Percentiles rank a stretch among this genome's conserved stretches.
phyloP scores from a whole-genome alignment of 495 filamentous ascomycete genomes.

The Chaetomium tenue region DNA sequence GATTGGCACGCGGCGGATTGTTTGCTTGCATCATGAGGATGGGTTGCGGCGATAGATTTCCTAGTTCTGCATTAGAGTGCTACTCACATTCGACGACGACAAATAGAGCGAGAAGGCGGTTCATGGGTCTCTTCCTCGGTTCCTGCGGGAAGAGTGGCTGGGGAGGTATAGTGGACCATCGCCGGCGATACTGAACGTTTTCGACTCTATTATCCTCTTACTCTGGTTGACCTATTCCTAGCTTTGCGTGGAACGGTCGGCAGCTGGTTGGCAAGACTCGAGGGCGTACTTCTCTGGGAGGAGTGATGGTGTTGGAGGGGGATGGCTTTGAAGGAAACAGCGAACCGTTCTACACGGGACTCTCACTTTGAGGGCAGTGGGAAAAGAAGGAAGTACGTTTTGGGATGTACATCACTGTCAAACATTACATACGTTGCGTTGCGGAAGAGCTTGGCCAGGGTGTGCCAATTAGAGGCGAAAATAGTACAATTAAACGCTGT shows the following conservation, averaged over 20 bases:
- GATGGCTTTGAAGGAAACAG: not conserved
- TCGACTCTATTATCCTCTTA: conserved; percentile 11
- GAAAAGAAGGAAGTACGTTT: conserved; percentile 5
- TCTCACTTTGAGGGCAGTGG: conserved; percentile 11
- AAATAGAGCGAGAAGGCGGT: conserved; percentile 34
- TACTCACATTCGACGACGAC: conserved; percentile 33
- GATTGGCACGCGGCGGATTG: conserved; percentile 43
- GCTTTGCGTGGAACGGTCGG: not conserved
- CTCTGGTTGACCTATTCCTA: conserved; percentile 3
- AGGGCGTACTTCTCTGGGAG: not conserved
- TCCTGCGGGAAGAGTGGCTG: conserved; percentile 20
- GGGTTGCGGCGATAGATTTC: conserved; percentile 45
- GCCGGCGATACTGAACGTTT: conserved; percentile 30
- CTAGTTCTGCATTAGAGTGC: conserved; percentile 35
- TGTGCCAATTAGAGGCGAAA: conserved; percentile 16
- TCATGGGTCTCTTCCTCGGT: conserved; percentile 17
- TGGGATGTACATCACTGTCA: conserved; percentile 34
- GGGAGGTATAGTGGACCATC: conserved; percentile 23
- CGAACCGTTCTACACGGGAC: not conserved
- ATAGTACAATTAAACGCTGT: conserved; percentile 7
- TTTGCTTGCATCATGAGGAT: conserved; percentile 46
- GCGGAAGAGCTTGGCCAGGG: conserved; percentile 14
- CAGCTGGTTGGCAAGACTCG: conserved; percentile 7
- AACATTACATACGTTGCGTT: conserved; percentile 28
- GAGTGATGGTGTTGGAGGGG: not conserved